Evolutionary conservation across 768 basidiomycete genomes (phyloP).

Genomic region (Suillus subaureus): DNA sequence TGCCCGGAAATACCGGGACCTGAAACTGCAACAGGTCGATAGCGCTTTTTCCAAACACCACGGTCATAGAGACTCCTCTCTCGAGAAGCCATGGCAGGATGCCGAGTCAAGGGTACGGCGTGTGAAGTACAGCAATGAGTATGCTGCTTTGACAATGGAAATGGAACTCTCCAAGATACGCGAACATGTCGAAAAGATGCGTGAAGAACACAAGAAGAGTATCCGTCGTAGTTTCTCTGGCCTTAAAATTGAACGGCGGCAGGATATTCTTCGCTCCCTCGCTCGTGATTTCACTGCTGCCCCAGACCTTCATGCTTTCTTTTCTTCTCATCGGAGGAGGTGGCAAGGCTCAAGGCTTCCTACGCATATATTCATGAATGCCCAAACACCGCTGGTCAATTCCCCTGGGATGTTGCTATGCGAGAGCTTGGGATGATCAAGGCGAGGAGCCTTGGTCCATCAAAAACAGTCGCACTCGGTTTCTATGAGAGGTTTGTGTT

Average conservation of each 20-base stretch:
- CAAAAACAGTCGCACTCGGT: constrained; percentile 41
- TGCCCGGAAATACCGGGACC: constrained; percentile 8
- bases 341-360: constrained; percentile 48
- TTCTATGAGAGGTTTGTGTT: constrained; percentile 49
- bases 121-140: constrained; percentile 15
- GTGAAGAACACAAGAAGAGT: constrained; percentile 29
- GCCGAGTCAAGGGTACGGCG: constrained; percentile 27
- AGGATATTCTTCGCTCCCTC: constrained; percentile 47
- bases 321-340: constrained; percentile 23
- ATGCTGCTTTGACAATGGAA: constrained; percentile 21
- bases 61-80: constrained; percentile 12
- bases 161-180: constrained; percentile 40
- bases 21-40: constrained; percentile 11
- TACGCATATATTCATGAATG: constrained; percentile 49
- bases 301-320: constrained; percentile 35
- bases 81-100: constrained; percentile 41
- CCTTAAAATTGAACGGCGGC: constrained; percentile 45
- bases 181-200: constrained; percentile 42
- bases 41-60: neutral
- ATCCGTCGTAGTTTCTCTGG: constrained; percentile 36
- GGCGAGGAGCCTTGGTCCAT: constrained; percentile 41
- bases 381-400: constrained; percentile 31
- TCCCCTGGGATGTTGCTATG: constrained; percentile 60
- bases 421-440: constrained; percentile 57
- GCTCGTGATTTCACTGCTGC: constrained; percentile 42